Conservation (phyloP, 2,329 filamentous ascomycete genomes). For the Nemania bipapillata region DNA sequence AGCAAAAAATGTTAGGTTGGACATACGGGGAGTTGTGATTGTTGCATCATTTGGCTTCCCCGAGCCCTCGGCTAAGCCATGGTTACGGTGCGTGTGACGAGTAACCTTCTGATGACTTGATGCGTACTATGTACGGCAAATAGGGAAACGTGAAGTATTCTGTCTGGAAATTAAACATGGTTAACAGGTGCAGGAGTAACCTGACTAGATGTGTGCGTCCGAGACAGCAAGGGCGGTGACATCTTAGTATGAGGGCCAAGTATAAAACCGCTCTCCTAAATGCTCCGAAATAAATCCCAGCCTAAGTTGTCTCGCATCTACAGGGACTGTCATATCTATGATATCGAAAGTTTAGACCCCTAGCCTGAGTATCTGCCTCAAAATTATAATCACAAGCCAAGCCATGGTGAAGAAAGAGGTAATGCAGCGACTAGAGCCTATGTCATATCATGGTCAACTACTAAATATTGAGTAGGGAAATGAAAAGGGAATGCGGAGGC, state of each 20-base stretch:
- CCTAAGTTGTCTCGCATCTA: neutral
- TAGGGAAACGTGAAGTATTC: neutral
- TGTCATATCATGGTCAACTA: neutral
- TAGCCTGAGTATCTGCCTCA: neutral
- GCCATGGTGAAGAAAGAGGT: constrained; percentile 8
- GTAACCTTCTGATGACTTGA: neutral
- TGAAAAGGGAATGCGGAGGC: neutral
- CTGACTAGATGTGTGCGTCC: neutral
- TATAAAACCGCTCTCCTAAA: constrained; percentile 7
- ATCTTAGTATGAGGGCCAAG: neutral
- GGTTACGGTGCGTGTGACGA: constrained; percentile 3
- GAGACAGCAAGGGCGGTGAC: neutral
- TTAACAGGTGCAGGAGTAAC: neutral
- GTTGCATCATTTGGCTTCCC: neutral
- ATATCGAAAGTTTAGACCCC: neutral
- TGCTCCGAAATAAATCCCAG: neutral
- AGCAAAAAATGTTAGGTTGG: neutral
- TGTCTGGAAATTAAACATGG: neutral
- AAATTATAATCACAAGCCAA: neutral
- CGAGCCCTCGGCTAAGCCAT: neutral
- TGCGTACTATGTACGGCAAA: neutral
- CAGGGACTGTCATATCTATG: neutral
- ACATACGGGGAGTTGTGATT: neutral
- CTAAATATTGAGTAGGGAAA: neutral
- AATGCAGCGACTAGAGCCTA: neutral